Base-by-base conservation (phyloP, 2,329 filamentous ascomycete species). In the Aspergillus aculeatus region DNA sequence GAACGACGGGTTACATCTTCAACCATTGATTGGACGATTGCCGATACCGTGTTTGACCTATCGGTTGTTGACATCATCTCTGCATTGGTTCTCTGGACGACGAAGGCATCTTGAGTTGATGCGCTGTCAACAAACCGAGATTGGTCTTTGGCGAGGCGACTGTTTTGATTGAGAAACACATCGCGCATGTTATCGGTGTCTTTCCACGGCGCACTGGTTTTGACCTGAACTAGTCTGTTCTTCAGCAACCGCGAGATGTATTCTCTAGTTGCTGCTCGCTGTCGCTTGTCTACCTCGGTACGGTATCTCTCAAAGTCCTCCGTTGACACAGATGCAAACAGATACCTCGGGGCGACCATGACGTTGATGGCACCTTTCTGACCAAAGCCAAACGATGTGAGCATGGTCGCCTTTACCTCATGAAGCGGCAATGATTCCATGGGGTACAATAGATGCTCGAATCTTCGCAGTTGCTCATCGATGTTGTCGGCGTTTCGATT, bases 401-500 rank as follows among this genome's bases (percentile, higher is more conserved):
- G 62, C 23, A 69, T 70, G 53, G 76, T 74, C 2, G 78, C 77
- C 35, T 75, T 76, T 5, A 76, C 49, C 3, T 64, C 66, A 0
- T 59, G 47, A 3, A 53, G 60, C n/a, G 61, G 60, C 0, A 75
- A 63, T 1, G 63, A 64, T 5, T 65, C 41, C 50, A 62, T 66
- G 0, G 75, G 76, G 53, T 73, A 79, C 1, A 71, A 67, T 2
- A 79, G 65, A 32, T 74, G 67, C n/a, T 71, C 63, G 51, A 63
- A 72, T n/a, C 66, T 56, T 38, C 64, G 58, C 2, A 78, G 65
- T 10, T 62, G 47, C 3, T 38, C 49, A 31, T 98, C 94, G 57
- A 98, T 86, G 66, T 98, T 98, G 82, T 98, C 94, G 54, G 94
- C 94, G 69, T 98, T 98, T 70, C 92, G 89, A 81, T 98, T 98